Percentiles rank a stretch among this genome's conserved stretches.
Conservation (phyloP, 257 asterid species). For the Solanum virginianum region DNA sequence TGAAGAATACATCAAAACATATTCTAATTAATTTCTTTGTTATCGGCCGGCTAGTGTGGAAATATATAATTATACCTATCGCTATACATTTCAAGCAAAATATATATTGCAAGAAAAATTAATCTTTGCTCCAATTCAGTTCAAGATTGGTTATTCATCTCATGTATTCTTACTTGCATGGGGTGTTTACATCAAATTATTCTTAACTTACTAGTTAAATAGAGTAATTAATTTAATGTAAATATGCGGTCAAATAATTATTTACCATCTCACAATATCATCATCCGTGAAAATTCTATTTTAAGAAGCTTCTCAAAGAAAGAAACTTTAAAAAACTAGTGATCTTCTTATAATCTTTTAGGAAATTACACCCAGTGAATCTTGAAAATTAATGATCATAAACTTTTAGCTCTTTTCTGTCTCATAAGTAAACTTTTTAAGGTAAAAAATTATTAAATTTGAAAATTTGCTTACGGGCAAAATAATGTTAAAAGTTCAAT, state of each 20-base stretch:
- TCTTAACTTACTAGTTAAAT: neutral
- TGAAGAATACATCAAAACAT: neutral
- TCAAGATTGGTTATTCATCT: too few relatives aligned
- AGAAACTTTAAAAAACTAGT: neutral
- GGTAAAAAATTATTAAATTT: neutral
- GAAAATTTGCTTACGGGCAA: neutral
- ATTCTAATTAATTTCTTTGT: neutral
- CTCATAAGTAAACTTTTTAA: neutral
- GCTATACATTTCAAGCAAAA: too few relatives aligned
- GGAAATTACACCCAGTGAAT: too few relatives aligned
- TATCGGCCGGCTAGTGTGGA: neutral
- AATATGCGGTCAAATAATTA: neutral
- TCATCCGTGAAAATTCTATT: neutral
- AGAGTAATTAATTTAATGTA: neutral
- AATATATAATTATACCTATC: neutral
- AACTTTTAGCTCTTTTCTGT: neutral
- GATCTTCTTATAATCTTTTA: neutral
- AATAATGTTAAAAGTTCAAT: neutral
- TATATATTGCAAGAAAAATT: too few relatives aligned
- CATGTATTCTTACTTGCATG: too few relatives aligned
- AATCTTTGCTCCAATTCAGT: too few relatives aligned
- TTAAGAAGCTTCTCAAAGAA: neutral
- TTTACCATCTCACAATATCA: neutral
- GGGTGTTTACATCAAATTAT: neutral
- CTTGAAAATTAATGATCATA: neutral